A percentile compares a stretch with the other conserved stretches of the same genome.
Evolutionary conservation across 2,329 filamentous ascomycete genomes (phyloP).

Genomic region (Epichloe glyceriae): DNA sequence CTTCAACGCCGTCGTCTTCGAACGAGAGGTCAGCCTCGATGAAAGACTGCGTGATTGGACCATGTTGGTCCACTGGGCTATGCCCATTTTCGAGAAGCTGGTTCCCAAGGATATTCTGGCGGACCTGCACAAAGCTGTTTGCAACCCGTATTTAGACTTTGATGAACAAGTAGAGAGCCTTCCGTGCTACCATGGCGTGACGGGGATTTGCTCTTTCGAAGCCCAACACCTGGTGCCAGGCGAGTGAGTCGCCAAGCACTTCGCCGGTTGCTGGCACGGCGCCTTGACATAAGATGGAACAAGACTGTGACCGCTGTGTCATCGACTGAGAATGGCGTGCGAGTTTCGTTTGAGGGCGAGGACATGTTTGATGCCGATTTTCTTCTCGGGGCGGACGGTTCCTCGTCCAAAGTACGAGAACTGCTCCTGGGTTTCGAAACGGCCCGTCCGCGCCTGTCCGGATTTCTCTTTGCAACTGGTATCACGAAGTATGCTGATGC

Average conservation of each 20-base stretch:
- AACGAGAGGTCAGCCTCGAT: constrained; percentile 17
- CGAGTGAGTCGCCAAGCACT: constrained; percentile 23
- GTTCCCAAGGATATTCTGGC: constrained; percentile 19
- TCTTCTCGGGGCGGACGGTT: constrained; percentile 22
- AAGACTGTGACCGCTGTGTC: constrained; percentile 9
- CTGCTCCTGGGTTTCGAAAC: constrained; percentile 16
- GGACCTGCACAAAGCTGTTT: constrained; percentile 17
- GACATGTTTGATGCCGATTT: constrained; percentile 7
- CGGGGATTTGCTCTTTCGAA: constrained; percentile 23
- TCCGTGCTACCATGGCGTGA: constrained; percentile 20
- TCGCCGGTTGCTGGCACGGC: constrained; percentile 18
- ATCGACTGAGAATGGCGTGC: constrained; percentile 6
- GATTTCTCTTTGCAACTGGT: constrained; percentile 18
- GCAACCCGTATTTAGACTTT: constrained; percentile 22
- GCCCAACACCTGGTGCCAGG: constrained; percentile 18
- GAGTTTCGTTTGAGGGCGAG: constrained; percentile 14
- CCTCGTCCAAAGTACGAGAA: constrained; percentile 15
- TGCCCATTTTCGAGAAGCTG: constrained; percentile 20
- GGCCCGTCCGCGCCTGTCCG: constrained; percentile 14
- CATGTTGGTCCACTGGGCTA: constrained; percentile 28
- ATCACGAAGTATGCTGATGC: constrained; percentile 14
- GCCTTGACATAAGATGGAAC: constrained; percentile 21
- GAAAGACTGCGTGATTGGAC: constrained; percentile 24
- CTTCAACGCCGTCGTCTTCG: constrained; percentile 20
- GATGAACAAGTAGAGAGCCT: constrained; percentile 18